Evolutionary conservation across 208 protist species (phyloP).

Genomic region (Leishmania turanica): DNA sequence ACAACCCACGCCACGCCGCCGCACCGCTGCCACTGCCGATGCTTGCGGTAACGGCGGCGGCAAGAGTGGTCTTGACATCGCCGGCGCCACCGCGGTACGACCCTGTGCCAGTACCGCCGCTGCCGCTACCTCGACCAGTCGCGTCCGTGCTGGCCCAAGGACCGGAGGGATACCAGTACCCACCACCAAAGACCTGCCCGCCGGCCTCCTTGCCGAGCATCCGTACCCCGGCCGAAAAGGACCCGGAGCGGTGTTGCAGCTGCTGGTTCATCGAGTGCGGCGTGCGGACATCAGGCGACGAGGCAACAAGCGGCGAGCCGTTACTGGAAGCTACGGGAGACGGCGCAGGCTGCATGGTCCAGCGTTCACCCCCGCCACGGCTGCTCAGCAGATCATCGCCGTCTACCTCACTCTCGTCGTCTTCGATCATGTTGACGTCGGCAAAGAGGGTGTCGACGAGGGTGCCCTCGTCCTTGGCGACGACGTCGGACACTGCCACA

Average conservation of each 20-base stretch:
- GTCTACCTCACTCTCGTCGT: constrained; percentile 40
- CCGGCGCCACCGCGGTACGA: not conserved
- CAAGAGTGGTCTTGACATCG: not conserved
- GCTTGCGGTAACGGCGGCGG: not conserved
- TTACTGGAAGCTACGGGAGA: not conserved
- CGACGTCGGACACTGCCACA: constrained; percentile 50
- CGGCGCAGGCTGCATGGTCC: not conserved
- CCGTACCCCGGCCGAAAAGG: not conserved
- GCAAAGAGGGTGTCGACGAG: constrained; percentile 56
- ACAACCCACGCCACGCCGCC: not conserved
- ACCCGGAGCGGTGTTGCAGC: not conserved
- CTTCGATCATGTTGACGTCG: constrained; percentile 35
- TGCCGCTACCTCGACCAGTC: not conserved
- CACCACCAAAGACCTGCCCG: constrained; percentile 26
- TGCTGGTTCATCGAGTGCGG: not conserved
- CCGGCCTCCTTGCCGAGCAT: not conserved
- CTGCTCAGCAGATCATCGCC: constrained; percentile 14
- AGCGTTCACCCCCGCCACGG: constrained; percentile 3
- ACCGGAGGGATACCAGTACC: constrained; percentile 32
- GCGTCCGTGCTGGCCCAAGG: not conserved
- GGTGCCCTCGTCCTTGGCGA: constrained; percentile 42
- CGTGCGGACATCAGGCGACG: not conserved
- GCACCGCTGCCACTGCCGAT: constrained; percentile 3
- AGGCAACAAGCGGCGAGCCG: not conserved
- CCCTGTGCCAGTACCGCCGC: not conserved